Base-by-base conservation (phyloP, 106 monocot species). In the Triglochin maritima region DNA sequence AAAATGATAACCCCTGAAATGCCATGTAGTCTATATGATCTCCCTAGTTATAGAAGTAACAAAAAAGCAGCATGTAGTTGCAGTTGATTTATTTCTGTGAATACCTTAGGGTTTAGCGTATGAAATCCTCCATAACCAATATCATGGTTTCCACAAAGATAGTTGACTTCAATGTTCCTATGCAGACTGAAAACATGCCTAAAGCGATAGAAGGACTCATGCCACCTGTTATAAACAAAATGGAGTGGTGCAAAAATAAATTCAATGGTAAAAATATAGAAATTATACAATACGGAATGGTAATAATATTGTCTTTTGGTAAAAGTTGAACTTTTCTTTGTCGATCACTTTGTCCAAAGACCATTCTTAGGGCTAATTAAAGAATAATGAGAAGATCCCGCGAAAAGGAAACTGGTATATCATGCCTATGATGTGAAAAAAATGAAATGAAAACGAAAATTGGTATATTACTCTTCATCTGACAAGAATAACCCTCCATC, bases 91-190 rank as follows among this genome's bases (percentile, higher is more conserved):
- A 47, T 51, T 41, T 66, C 0, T 29, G 10, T 2, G 41, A 55
- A 12, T 80, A 91, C 96, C 91, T 98, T 50, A 9, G 81, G 84
- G 78, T 86, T 53, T 68, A 66, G 71, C 58, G 80, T 49, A 62
- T 86, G 78, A 42, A 84, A 71, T 69, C 47, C 56, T 50, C 79
- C 44, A 79, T 88, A 98, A 14, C 91, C 91, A 72, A 91, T 82
- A 79, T 98, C 96, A 77, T 88, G 91, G 80, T 98, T 91, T 68
- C 96, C 96, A 82, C 80, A 82, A 74, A 91, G 84, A 70, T 86
- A 88, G 64, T 80, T 82, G 54, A 86, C 60, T 48, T 78, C 69
- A 41, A 77, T 75, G 42, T 77, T 52, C 11, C 74, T 81, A 72
- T 73, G 74, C 46, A 76, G 47, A 49, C 76, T 64, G 79, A 91